Conservation (phyloP, 371 early-diverging fungal genomes). For the Globomyces sp. region DNA sequence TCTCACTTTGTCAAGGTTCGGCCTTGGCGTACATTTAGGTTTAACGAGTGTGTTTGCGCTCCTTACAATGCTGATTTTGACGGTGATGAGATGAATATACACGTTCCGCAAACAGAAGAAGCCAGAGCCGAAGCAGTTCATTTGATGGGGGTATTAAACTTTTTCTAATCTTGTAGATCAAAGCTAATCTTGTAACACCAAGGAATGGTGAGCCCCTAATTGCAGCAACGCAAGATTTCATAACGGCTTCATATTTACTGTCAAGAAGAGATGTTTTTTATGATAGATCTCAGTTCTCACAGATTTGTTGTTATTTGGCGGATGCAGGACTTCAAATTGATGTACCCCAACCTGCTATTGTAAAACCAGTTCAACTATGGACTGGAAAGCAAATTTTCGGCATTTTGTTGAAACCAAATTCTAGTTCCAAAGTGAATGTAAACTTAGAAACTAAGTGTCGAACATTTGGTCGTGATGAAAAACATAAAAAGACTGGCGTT, state of each 20-base stretch:
- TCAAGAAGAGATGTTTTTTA: slow-evolving; percentile 94
- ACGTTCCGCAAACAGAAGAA: slow-evolving; percentile 99
- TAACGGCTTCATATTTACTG: slow-evolving; percentile 93
- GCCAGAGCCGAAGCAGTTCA: slow-evolving; percentile 97
- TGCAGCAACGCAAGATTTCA: slow-evolving; percentile 99
- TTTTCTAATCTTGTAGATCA: slow-evolving; percentile 23
- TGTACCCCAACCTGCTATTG: slow-evolving; percentile 91
- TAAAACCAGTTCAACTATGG: slow-evolving; percentile 65
- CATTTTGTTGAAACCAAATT: slow-evolving; percentile 86
- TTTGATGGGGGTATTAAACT: slow-evolving; percentile 83
- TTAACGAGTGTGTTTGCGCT: slow-evolving; percentile 99
- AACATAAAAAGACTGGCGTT: slow-evolving; percentile 22
- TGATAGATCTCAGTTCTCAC: slow-evolving; percentile 89
- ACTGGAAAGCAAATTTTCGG: slow-evolving; percentile 74
- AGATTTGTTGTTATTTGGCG: slow-evolving; percentile 82
- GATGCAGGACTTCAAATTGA: slow-evolving; percentile 80
- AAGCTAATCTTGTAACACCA: slow-evolving; percentile 97
- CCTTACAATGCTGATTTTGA: slow-evolving; percentile 99
- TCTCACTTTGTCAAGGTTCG: slow-evolving; percentile 95
- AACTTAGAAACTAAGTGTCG: slow-evolving; percentile 86
- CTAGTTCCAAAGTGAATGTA: slow-evolving; percentile 62
- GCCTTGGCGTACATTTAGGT: slow-evolving; percentile 97
- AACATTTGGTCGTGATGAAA: slow-evolving; percentile 38
- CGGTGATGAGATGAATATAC: slow-evolving; percentile 99
- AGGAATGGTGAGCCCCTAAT: slow-evolving; percentile 98